Base-by-base conservation (phyloP, 805 yeast species). In the Alloascoidea africana region DNA sequence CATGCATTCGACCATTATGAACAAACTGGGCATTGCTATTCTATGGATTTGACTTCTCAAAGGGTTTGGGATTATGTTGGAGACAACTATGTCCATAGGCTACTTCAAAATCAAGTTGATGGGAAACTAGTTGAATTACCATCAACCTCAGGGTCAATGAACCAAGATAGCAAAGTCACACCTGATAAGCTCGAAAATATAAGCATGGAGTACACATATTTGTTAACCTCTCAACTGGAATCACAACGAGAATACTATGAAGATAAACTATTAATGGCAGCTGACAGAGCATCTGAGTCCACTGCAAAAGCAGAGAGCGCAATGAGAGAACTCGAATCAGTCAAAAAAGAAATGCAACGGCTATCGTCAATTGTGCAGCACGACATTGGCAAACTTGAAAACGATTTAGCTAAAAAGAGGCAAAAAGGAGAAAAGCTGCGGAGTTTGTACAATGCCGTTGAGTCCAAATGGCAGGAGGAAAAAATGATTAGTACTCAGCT, bases 51-150 rank as follows among this genome's bases (percentile, higher is more conserved):
- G 35, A 57, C 65, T 6, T 72, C 93, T 0, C 91, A 86, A 42
- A 63, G 96, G 32, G 94, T 86, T 1, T 86, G 96, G 96, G 96
- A 86, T 53, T 86, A 86, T 53, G 86, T 87, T 0, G 87, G 87
- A 2, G 96, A 86, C 52, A 76, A 74, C 44, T 86, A 86, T 53
- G 96, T 86, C 5, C 96, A 86, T 54, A 56, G 96, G 36, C 58
- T 86, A 33, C 68, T 86, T 3, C 84, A 86, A 42, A 85, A 83
- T 54, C 87, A 82, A 52, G 66, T 78, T 0, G 96, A 86, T 52
- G 96, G 96, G 0, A 87, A 87, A 47, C 56, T 87, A 19, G 94
- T 86, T 2, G 96, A 86, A 53, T 62, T 85, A 11, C 71, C 74
- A 4, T 49, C 66, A 11, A 45, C 52, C 49, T 32, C 51, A 46